phyloP scores from a whole-genome alignment of 192 early-diverging fungal species.

The Cladochytrium replicatum region DNA sequence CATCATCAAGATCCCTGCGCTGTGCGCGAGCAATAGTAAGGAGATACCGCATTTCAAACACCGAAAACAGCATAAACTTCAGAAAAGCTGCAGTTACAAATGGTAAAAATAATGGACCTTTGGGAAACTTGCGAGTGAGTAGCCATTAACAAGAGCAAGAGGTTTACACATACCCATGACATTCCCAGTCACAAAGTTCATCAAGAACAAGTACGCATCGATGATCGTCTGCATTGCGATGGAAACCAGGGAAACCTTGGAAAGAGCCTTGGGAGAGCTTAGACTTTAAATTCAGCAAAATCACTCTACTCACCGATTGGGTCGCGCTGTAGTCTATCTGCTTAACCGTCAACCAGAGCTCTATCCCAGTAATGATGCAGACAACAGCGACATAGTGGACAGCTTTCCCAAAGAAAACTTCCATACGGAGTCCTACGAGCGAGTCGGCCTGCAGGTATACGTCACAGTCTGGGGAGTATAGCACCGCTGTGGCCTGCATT shows the following conservation, averaged over 20 bases:
- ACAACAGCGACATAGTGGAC: no score
- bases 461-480: no score
- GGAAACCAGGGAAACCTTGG: constrained; percentile 56
- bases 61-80: constrained; percentile 55
- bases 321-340: neutral
- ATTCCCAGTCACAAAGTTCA: constrained; percentile 49
- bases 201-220: constrained; percentile 53
- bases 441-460: no score
- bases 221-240: constrained; percentile 53
- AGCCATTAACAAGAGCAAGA: neutral
- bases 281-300: neutral
- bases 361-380: no score
- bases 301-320: neutral
- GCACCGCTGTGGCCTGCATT: no score
- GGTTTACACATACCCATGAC: constrained; percentile 22
- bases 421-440: no score
- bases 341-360: constrained; percentile 1
- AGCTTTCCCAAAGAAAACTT: no score
- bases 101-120: constrained; percentile 42
- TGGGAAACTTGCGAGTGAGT: neutral
- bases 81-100: constrained; percentile 52
- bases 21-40: constrained; percentile 58
- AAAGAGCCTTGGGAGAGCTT: constrained; percentile 11
- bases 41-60: constrained; percentile 62
- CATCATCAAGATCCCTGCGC: constrained; percentile 41